Evolutionary conservation across 2,329 filamentous ascomycete genomes (phyloP).

Genomic region (Penicillium brevicompactum): DNA sequence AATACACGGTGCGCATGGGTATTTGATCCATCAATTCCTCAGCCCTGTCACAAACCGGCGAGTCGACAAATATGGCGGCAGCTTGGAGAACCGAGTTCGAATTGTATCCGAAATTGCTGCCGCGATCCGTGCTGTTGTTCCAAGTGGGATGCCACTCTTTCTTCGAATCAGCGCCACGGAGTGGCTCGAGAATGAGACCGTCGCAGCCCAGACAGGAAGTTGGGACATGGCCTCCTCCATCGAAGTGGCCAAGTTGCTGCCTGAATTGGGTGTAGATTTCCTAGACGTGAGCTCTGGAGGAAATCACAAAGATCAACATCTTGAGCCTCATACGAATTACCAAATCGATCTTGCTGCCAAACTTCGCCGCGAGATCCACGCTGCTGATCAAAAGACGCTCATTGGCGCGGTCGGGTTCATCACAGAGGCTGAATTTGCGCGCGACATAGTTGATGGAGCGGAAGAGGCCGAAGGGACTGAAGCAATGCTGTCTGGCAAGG

Average conservation of each 20-base stretch:
- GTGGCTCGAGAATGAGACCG: slow-evolving; percentile 61
- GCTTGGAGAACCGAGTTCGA: slow-evolving; percentile 64
- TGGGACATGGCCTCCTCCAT: slow-evolving; percentile 47
- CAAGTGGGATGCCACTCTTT: slow-evolving; percentile 68
- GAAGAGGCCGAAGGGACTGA: slow-evolving; percentile 31
- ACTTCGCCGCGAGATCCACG: slow-evolving; percentile 45
- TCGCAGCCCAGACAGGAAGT: slow-evolving; percentile 26
- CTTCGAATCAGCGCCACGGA: slow-evolving; percentile 71
- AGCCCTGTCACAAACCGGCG: slow-evolving; percentile 69
- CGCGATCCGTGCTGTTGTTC: slow-evolving; percentile 61
- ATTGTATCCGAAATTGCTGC: slow-evolving; percentile 68
- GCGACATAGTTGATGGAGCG: slow-evolving; percentile 46
- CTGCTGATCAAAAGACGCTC: slow-evolving; percentile 43
- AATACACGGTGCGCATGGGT: slow-evolving; percentile 77
- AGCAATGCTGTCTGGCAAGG: slow-evolving; percentile 26
- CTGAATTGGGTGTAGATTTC: slow-evolving; percentile 46
- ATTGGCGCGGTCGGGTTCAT: slow-evolving; percentile 58
- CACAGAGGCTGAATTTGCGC: slow-evolving; percentile 55
- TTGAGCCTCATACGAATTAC: slow-evolving; percentile 52
- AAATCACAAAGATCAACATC: slow-evolving; percentile 48
- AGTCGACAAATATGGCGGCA: slow-evolving; percentile 56
- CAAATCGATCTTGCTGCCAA: slow-evolving; percentile 52
- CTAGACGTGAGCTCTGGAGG: slow-evolving; percentile 50
- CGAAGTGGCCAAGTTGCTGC: slow-evolving; percentile 43
- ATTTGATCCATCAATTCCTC: slow-evolving; percentile 70